Evolutionary conservation across 208 protist species (phyloP), one percentile per base, ranked within the genome.

Genomic region (Acanthamoeba castellanii): DNA sequence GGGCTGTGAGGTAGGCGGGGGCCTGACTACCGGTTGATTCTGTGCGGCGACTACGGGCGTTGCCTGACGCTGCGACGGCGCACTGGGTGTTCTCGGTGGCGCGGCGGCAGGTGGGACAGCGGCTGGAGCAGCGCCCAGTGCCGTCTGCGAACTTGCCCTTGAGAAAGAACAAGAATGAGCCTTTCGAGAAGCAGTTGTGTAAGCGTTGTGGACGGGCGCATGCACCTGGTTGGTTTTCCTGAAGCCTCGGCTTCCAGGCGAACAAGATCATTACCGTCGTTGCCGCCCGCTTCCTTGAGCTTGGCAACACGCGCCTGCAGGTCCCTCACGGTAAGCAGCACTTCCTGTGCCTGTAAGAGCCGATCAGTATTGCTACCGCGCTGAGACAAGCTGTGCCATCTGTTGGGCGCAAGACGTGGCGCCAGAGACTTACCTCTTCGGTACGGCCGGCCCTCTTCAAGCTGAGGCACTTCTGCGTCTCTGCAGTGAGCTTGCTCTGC

Each of bases 381-480:
- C 11, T 0, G 8, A 0, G 27, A 7, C 18, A n/a, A 66, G 59
- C 22, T 0, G 18, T 32, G 30, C 30, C 64, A 32, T 16, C 27
- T 72, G 25, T 27, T 72, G 64, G 18, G 22, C 22, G 64, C 64
- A 30, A 7, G 64, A 16, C 64, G 16, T 14, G 64, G 25, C 27
- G 59, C 22, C 8, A 22, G 59, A 59, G 78, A 59, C 34, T 2
- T 42, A 66, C 82, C 82, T 89, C 82, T 6, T 30, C 42, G 8
- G 45, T 37, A 34, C 32, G 20, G 82, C 82, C 82, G 30, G 82
- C 82, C 6, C 82, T 27, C 30, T 89, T 89, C 47, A 89, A 64
- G 18, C n/a, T 34, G 20, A 89, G 30, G 82, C 82, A 89, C n/a
- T 45, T 30, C 32, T 89, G 82, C 82, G 25, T 89, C 30, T 89